Evolutionary conservation across 176 grass and related monocot species (phyloP), one percentile per base, ranked within the genome.

Genomic region (Ampelocalamus luodianensis): DNA sequence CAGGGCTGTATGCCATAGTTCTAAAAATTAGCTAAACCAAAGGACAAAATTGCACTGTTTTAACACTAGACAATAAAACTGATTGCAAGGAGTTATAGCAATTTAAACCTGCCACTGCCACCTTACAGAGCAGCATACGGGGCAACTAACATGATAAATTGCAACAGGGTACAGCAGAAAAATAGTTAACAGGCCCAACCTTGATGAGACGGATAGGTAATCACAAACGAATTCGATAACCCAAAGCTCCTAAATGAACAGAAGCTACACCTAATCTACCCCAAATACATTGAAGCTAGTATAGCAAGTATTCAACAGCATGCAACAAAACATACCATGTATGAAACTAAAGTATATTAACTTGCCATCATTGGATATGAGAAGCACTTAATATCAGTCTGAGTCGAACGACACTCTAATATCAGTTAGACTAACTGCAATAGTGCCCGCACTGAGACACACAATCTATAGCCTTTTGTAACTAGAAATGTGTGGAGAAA

Each of bases 231-330:
- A 72, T 12, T 66, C 8, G 8, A 55, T 43, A 63, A 58, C 20
- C 0, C 32, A 38, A 48, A 74, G 56, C 70, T 79, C 45, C 74
- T 34, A 58, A 59, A 39, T 78, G 71, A 79, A 58, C 24, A 22
- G 26, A 90, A 55, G 46, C 8, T 59, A 32, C 40, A 67, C 3
- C 27, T 10, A 38, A 16, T 54, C 37, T 66, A 38, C 16, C 48
- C 1, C 4, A 81, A 81, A 56, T 75, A 37, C 24, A 27, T 7
- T 48, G 38, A 78, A 38, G 34, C 16, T 58, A 6, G 13, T 32
- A 42, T 24, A 87, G 36, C 23, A 38, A 73, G 67, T 6, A 36
- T 12, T 64, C 11, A 29, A 63, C 29, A 32, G 36, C 4, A 18
- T 56, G 10, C 10, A n/a, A 14, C 12, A 60, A 42, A 40, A 39